A percentile compares a stretch with the other conserved stretches of the same genome.
Conservation (phyloP, 331 rosid species). For the Cydonia oblonga region DNA sequence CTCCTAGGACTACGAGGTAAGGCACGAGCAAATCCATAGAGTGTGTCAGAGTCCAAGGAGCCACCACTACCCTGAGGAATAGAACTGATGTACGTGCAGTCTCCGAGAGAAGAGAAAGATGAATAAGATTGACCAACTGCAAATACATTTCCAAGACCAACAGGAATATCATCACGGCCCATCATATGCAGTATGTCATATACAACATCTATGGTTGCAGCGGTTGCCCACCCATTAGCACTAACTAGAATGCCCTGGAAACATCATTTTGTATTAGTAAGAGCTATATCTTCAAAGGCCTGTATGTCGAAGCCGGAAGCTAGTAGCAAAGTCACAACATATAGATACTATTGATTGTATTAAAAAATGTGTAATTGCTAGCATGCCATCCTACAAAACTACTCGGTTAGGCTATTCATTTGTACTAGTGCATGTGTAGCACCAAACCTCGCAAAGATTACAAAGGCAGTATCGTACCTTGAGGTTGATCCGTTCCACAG, state of each 20-base stretch:
- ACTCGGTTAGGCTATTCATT: background rate
- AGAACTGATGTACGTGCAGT: slow-evolving; percentile 1
- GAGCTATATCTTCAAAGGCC: background rate
- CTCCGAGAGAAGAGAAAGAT: background rate
- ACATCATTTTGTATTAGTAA: background rate
- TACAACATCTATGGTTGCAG: slow-evolving; percentile 6
- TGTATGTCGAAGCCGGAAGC: background rate
- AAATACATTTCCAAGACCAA: slow-evolving; percentile 15
- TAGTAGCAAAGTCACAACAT: background rate
- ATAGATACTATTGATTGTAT: background rate
- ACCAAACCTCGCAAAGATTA: background rate
- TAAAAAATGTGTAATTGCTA: background rate
- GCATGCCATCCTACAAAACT: background rate
- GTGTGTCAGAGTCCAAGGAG: slow-evolving; percentile 13
- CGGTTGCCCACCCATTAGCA: slow-evolving; percentile 12
- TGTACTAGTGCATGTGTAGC: background rate
- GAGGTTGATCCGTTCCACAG: slow-evolving; percentile 7
- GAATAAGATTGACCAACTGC: background rate
- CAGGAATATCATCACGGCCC: slow-evolving; percentile 15
- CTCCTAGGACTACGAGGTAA: slow-evolving; percentile 20
- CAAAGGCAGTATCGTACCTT: background rate
- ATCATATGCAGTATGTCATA: slow-evolving; percentile 14
- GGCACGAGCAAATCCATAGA: slow-evolving; percentile 11
- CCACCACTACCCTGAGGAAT: slow-evolving; percentile 15
- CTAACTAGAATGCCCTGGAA: background rate